These are phyloP conservation scores for Neopestalotiopsis sp. DNA, from an alignment of 2,329 filamentous ascomycete genomes.

Conservation along the genomic window DNA sequence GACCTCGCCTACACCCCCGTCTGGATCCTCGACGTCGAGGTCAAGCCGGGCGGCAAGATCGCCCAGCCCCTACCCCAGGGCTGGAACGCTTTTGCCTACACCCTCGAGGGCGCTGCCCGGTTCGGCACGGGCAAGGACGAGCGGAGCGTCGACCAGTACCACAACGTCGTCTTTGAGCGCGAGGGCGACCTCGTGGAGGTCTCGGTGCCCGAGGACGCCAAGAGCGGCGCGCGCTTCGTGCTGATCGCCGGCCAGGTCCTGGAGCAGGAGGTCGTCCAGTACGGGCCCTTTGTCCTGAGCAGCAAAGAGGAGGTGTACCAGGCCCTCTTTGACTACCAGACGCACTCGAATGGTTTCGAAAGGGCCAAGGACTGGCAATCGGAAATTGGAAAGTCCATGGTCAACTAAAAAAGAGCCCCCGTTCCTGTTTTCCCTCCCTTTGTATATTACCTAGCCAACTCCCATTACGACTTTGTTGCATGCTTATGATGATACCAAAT, in stretches of 20 bases:
- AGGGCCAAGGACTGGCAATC: conserved; percentile 72
- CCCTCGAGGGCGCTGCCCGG: conserved; percentile 73
- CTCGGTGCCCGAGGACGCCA: conserved; percentile 70
- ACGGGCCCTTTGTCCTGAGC: conserved; percentile 72
- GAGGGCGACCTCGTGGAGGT: conserved; percentile 78
- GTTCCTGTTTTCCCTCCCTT: neutral
- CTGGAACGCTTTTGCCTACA: conserved; percentile 93
- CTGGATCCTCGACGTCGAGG: conserved; percentile 88
- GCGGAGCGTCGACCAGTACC: conserved; percentile 69
- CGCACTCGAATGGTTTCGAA: conserved; percentile 71
- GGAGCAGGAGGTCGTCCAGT: conserved; percentile 73
- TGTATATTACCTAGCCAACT: conserved; percentile 10
- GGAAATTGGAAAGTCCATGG: conserved; percentile 51
- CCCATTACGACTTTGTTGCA: conserved; percentile 4
- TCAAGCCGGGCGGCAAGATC: conserved; percentile 80
- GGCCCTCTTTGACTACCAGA: conserved; percentile 71
- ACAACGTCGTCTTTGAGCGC: conserved; percentile 89
- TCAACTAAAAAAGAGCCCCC: conserved; percentile 22
- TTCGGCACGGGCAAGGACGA: conserved; percentile 62
- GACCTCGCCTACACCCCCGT: conserved; percentile 96
- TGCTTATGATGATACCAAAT: conserved; percentile 11
- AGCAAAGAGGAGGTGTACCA: conserved; percentile 68
- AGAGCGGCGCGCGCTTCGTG: conserved; percentile 56
- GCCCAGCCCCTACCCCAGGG: conserved; percentile 76
- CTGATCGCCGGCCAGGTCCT: conserved; percentile 74